Evolutionary conservation across 139 green algal genomes (phyloP), one percentile per base, ranked within the genome.

Genomic region (Edaphochlamys debaryana): DNA sequence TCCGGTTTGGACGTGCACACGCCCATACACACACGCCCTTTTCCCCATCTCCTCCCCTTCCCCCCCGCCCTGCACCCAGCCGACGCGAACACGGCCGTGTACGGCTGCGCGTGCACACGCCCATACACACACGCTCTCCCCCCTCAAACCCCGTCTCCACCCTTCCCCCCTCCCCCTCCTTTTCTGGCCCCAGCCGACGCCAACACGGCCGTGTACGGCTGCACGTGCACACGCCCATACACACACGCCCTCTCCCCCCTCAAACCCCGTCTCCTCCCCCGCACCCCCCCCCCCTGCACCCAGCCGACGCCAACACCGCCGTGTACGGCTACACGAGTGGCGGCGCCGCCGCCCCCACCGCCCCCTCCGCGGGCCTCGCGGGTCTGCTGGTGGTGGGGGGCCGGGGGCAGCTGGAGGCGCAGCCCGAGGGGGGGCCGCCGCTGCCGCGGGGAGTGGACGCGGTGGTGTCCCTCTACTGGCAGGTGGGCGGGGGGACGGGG

Each of bases 361-460:
- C n/a, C 11, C 69, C 69, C n/a, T 42, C 27, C 45, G 70, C 60
- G 37, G 83, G 83, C 41, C 84, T 85, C 38, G 78, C 64, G 45
- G 84, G 84, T 32, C 13, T 85, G 68, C 29, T 85, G 36, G 11
- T 83, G 25, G 50, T 89, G 29, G 69, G 38, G 30, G 15, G 20
- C 48, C 30, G 42, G 0, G 85, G 79, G 3, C 30, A 63, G n/a
- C 72, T 89, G 38, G 23, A 54, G 25, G 38, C 36, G 13, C 19
- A 19, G 7, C 38, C 25, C 8, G 27, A 9, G 25, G 38, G 13
- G 25, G 40, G 5, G 22, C 11, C 41, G 13, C 25, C 79, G 42
- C 64, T 79, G 27, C 84, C 84, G 41, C 42, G 27, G n/a, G 84
- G 71, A 7, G 84, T 89, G 34, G 84, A 89, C 69, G 15, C 64